phyloP scores from a whole-genome alignment of 2,329 filamentous ascomycete genomes.

The Botrytis porri region DNA sequence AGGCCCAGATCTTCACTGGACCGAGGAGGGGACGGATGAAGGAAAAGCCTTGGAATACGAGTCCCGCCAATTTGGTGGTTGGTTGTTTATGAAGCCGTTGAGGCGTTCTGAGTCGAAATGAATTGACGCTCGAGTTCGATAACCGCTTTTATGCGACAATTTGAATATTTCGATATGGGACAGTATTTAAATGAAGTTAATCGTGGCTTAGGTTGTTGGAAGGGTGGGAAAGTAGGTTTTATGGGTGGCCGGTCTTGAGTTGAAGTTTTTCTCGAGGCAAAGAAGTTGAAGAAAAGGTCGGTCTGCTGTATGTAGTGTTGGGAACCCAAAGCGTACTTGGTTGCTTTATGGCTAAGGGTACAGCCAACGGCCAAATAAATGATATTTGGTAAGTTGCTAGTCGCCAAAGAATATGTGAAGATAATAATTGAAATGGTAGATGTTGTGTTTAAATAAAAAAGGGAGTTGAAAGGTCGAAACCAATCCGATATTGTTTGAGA shows the following conservation, averaged over 20 bases:
- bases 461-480: slow-evolving; percentile 18
- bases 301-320: not conserved
- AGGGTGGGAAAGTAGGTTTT: not conserved
- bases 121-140: not conserved
- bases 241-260: not conserved
- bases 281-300: not conserved
- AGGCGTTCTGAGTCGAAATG: slow-evolving; percentile 29
- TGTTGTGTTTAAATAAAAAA: not conserved
- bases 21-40: slow-evolving; percentile 86
- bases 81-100: slow-evolving; percentile 33
- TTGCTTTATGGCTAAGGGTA: no score
- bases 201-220: slow-evolving; percentile 9
- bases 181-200: slow-evolving; percentile 3
- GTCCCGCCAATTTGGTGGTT: slow-evolving; percentile 92
- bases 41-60: slow-evolving; percentile 67
- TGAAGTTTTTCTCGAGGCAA: not conserved
- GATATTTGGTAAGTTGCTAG: not conserved
- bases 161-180: not conserved
- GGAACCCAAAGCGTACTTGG: not conserved
- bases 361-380: not conserved
- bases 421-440: not conserved
- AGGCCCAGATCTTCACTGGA: slow-evolving; percentile 82
- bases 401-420: no score
- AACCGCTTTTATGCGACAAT: not conserved
- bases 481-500: slow-evolving; percentile 11